Evolutionary conservation across 371 early-diverging fungal genomes (phyloP), one percentile per base, ranked within the genome.

Genomic region (Dichotomocladium elegans): DNA sequence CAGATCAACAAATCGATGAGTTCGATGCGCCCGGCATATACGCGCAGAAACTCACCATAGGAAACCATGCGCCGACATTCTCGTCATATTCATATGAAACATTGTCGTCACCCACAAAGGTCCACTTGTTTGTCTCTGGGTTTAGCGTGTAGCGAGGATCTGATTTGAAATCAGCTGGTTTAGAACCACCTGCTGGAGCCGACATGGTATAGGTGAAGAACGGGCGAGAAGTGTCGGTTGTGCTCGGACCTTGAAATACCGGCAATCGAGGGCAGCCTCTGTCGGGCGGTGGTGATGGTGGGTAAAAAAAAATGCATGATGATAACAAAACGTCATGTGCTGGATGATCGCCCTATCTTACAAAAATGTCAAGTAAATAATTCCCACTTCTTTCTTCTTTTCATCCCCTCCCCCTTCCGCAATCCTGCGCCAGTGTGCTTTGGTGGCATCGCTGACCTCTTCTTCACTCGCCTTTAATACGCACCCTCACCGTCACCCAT

Each of bases 51-150:
- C n/a, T 58, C 78, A 91, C 90, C 87, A 89, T 88, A 3, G 94
- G 94, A 71, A 92, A 93, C 95, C 95, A 95, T 3, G 92, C 93
- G 34, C 80, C 72, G 40, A 81, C 66, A n/a, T 70, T 72, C 25
- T 81, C 79, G 54, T 94, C 94, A 63, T 85, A 95, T 55, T 94
- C 93, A 53, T 87, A 94, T 31, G 85, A 77, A 21, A 88, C 59
- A n/a, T 80, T 85, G 41, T 92, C 90, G 10, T 85, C 85, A 43
- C 82, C 86, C 0, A 83, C 81, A 52, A 80, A 89, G 0, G 84
- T 78, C 79, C 89, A 90, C 51, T 83, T 82, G 5, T 80, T 85
- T 3, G 89, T 83, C 47, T 90, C 85, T 47, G 81, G 79, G 29
- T 84, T 77, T 17, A 74, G 68, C 14, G 75, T 81, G 67, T 87